A percentile compares a stretch with the other conserved stretches of the same genome.
phyloP scores from a whole-genome alignment of 371 early-diverging fungal genomes.

The Mucor indicus region DNA sequence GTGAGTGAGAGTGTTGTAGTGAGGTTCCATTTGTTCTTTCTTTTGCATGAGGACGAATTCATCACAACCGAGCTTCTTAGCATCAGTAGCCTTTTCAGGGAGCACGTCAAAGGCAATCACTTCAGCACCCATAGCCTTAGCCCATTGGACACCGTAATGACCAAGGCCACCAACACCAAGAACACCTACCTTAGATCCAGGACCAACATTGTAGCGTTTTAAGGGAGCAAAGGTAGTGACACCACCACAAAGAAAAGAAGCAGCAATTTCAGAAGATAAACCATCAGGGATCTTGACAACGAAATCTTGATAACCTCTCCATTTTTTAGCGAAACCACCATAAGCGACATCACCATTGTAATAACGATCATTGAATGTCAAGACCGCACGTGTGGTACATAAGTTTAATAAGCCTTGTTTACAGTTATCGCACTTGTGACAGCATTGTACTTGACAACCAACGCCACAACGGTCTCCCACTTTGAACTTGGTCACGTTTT shows the following conservation, averaged over 20 bases:
- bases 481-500: conserved; percentile 34
- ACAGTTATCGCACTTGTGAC: conserved; percentile 23
- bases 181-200: conserved; percentile 59
- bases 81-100: conserved; percentile 61
- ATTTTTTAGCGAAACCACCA: conserved; percentile 65
- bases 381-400: conserved; percentile 45
- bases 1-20: conserved; percentile 19
- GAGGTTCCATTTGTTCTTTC: conserved; percentile 6
- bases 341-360: conserved; percentile 54
- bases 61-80: conserved; percentile 64
- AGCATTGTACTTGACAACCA: conserved; percentile 52
- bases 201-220: conserved; percentile 38
- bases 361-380: conserved; percentile 58
- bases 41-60: conserved; percentile 32
- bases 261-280: conserved; percentile 50
- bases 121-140: conserved; percentile 56
- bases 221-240: conserved; percentile 62
- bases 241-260: conserved; percentile 52
- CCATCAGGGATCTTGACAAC: conserved; percentile 61
- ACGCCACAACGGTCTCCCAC: conserved; percentile 70
- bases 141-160: conserved; percentile 64
- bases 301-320: conserved; percentile 44
- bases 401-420: conserved; percentile 19
- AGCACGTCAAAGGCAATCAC: conserved; percentile 69
- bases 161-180: conserved; percentile 78